A percentile compares a stretch with the other conserved stretches of the same genome.
Conservation (phyloP, 2,329 filamentous ascomycete species). For the Beauveria medogensis region DNA sequence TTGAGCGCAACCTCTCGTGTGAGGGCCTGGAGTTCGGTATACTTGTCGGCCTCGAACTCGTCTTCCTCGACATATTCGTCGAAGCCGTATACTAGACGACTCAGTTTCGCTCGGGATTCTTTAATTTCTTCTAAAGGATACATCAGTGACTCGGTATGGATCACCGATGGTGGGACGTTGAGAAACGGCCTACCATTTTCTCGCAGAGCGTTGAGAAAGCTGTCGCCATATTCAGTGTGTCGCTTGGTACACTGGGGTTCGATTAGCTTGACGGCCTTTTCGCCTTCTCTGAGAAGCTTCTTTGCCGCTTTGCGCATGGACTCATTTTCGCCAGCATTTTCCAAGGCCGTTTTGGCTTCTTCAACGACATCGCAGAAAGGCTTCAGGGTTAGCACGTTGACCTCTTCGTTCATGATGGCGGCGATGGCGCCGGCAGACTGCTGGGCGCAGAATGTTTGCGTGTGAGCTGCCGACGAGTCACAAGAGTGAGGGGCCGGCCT, state of each 20-base stretch:
- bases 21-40: slow-evolving; percentile 37
- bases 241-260: slow-evolving; percentile 6
- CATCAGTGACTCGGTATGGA: neutral
- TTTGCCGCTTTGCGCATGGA: slow-evolving; percentile 43
- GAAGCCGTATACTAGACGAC: slow-evolving; percentile 47
- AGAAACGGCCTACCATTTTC: slow-evolving; percentile 39
- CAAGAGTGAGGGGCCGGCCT: neutral
- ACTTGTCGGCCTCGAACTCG: slow-evolving; percentile 43
- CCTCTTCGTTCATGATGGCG: slow-evolving; percentile 30
- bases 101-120: slow-evolving; percentile 37
- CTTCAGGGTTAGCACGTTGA: slow-evolving; percentile 36
- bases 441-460: neutral
- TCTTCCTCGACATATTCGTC: slow-evolving; percentile 45
- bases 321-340: slow-evolving; percentile 37
- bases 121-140: slow-evolving; percentile 39
- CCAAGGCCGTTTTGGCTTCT: slow-evolving; percentile 38
- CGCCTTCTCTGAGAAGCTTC: slow-evolving; percentile 39
- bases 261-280: slow-evolving; percentile 37
- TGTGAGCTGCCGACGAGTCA: neutral
- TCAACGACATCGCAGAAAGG: slow-evolving; percentile 46
- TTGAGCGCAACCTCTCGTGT: slow-evolving; percentile 41
- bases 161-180: neutral
- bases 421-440: neutral
- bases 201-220: slow-evolving; percentile 43
- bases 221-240: slow-evolving; percentile 35